Percentiles rank a stretch among this genome's conserved stretches.
phyloP scores from a whole-genome alignment of 495 filamentous ascomycete species.

The Endocarpon pusillum region DNA sequence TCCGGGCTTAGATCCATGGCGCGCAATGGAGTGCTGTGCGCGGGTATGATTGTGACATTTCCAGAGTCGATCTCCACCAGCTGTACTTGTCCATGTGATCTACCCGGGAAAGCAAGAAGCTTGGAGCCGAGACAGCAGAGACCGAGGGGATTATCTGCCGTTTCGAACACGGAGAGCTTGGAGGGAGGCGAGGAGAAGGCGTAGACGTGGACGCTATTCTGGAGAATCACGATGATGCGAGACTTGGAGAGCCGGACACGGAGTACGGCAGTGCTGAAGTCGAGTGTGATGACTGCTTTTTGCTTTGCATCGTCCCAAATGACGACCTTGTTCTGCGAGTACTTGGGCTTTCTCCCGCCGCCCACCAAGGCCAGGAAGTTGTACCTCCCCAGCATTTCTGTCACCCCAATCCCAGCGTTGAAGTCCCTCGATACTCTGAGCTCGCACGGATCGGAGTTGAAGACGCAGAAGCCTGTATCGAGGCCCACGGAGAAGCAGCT shows the following conservation, averaged over 20 bases:
- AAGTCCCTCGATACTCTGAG: slow-evolving; percentile 61
- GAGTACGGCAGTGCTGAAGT: slow-evolving; percentile 58
- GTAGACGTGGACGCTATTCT: slow-evolving; percentile 72
- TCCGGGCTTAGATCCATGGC: slow-evolving; percentile 69
- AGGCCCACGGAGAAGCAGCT: slow-evolving; percentile 81
- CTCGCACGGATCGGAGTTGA: slow-evolving; percentile 58
- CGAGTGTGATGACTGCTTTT: slow-evolving; percentile 53
- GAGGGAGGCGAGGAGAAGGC: slow-evolving; percentile 62
- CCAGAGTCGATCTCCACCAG: slow-evolving; percentile 65
- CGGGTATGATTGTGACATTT: slow-evolving; percentile 87
- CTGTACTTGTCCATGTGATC: slow-evolving; percentile 80
- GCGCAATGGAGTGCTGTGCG: slow-evolving; percentile 61
- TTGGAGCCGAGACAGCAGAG: slow-evolving; percentile 61
- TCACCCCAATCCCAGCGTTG: slow-evolving; percentile 68
- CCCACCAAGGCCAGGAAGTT: slow-evolving; percentile 84
- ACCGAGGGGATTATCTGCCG: slow-evolving; percentile 70
- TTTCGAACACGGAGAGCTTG: slow-evolving; percentile 63
- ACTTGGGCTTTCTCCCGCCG: slow-evolving; percentile 73
- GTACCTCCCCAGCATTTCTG: slow-evolving; percentile 73
- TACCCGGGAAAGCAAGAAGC: slow-evolving; percentile 63
- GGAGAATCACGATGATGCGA: slow-evolving; percentile 63
- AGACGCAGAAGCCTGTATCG: slow-evolving; percentile 76
- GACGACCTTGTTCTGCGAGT: slow-evolving; percentile 76
- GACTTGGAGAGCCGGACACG: slow-evolving; percentile 62
- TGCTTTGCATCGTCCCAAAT: slow-evolving; percentile 85